A percentile compares a stretch with the other conserved stretches of the same genome.
phyloP scores from a whole-genome alignment of 2,329 filamentous ascomycete genomes.

The Rhytidhysteron rufulum region DNA sequence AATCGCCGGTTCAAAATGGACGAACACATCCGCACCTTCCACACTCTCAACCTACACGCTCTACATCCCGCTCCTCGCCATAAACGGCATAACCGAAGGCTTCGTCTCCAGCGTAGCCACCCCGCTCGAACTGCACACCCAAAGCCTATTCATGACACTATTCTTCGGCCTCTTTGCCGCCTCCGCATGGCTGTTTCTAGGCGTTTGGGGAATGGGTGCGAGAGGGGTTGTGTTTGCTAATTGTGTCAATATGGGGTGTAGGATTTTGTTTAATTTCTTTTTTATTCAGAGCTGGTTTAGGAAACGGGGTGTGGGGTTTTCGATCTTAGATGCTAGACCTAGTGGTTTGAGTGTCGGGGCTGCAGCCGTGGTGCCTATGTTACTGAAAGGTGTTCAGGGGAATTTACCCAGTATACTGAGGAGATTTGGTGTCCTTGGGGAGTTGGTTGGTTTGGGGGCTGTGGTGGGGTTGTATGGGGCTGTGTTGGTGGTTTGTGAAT shows the following conservation, averaged over 20 bases:
- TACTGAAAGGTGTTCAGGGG: slow-evolving; percentile 27
- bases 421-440: slow-evolving; percentile 39
- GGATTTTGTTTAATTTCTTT: slow-evolving; percentile 72
- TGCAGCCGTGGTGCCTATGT: slow-evolving; percentile 32
- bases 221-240: slow-evolving; percentile 82
- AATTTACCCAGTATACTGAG: slow-evolving; percentile 14
- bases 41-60: slow-evolving; percentile 81
- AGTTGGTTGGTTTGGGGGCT: slow-evolving; percentile 35
- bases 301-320: slow-evolving; percentile 15
- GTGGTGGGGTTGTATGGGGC: slow-evolving; percentile 36
- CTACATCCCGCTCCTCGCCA: slow-evolving; percentile 86
- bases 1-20: slow-evolving; percentile 75
- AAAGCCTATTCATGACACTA: slow-evolving; percentile 78
- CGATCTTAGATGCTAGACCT: slow-evolving; percentile 16
- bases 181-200: slow-evolving; percentile 71
- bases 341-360: slow-evolving; percentile 28
- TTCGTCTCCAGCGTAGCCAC: slow-evolving; percentile 87
- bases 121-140: slow-evolving; percentile 67
- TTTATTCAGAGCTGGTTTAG: slow-evolving; percentile 59
- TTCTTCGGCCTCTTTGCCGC: slow-evolving; percentile 75
- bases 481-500: no score
- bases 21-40: slow-evolving; percentile 64
- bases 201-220: slow-evolving; percentile 67
- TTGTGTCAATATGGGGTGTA: slow-evolving; percentile 80
- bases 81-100: slow-evolving; percentile 88